Percentiles rank a stretch among this genome's conserved stretches.
Evolutionary conservation across 345 rosid genomes (phyloP).

Genomic region (Citropsis articulata): DNA sequence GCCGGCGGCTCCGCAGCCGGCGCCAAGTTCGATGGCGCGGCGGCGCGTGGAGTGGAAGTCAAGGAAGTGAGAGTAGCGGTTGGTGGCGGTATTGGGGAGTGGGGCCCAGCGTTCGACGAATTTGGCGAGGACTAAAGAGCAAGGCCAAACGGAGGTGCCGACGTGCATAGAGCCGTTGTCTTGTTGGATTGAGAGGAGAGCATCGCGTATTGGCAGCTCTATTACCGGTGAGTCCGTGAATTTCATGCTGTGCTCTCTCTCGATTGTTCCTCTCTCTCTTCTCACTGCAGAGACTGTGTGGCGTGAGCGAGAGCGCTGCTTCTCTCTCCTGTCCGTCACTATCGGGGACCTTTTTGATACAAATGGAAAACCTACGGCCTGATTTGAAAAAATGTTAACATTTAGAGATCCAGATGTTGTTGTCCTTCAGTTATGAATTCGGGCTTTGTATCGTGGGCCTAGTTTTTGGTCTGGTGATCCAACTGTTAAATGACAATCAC

Average conservation of each 20-base stretch:
- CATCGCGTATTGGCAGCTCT: conserved; percentile 59
- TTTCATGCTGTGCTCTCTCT: conserved; percentile 42
- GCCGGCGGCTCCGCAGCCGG: conserved; percentile 89
- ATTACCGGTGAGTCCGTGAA: conserved; percentile 91
- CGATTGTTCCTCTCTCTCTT: neutral
- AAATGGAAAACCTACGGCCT: too few species aligned
- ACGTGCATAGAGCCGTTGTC: conserved; percentile 89
- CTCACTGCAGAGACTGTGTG: neutral
- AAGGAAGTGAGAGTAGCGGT: conserved; percentile 64
- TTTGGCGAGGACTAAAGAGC: conserved; percentile 84
- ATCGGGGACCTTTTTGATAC: too few species aligned
- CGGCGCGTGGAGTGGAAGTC: conserved; percentile 49
- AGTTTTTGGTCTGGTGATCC: neutral
- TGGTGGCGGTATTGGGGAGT: conserved; percentile 11
- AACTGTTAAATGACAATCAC: neutral
- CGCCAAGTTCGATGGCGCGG: conserved; percentile 75
- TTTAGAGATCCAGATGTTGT: too few species aligned
- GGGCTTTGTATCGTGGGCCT: neutral
- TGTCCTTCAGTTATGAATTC: too few species aligned
- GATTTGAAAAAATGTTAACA: too few species aligned
- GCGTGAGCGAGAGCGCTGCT: neutral
- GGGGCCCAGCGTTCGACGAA: conserved; percentile 89
- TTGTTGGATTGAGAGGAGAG: conserved; percentile 65
- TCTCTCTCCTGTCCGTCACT: too few species aligned
- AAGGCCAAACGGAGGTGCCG: conserved; percentile 94